phyloP scores from a whole-genome alignment of 106 monocot species.

The Chionographis japonica region DNA sequence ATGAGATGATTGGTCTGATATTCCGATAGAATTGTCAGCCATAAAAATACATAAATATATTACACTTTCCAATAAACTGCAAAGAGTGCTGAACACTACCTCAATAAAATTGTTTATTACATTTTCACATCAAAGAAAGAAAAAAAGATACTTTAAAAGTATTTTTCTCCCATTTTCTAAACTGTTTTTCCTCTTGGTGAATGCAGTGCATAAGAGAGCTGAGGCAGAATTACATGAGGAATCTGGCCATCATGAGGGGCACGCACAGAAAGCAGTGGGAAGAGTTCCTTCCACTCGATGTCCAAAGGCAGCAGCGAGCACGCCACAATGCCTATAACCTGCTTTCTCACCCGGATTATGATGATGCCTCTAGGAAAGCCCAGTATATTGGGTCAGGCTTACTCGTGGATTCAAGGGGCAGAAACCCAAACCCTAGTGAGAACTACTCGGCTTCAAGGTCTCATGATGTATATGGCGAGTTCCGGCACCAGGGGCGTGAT shows the following conservation, averaged over 20 bases:
- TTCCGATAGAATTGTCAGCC: too few species aligned
- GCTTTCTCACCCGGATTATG: constrained; percentile 37
- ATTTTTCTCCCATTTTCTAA: too few species aligned
- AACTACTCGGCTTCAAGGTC: constrained; percentile 51
- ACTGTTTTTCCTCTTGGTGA: background rate
- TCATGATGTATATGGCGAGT: constrained; percentile 53
- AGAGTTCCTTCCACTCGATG: constrained; percentile 61
- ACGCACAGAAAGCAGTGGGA: constrained; percentile 74
- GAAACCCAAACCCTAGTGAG: constrained; percentile 43
- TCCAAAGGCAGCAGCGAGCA: constrained; percentile 42
- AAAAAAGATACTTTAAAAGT: too few species aligned
- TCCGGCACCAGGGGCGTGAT: constrained; percentile 41
- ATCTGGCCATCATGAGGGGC: constrained; percentile 39
- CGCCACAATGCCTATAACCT: constrained; percentile 47
- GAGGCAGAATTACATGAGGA: constrained; percentile 70
- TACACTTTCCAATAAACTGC: too few species aligned
- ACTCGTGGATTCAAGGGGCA: constrained; percentile 36
- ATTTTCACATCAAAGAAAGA: too few species aligned
- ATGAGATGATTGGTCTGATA: too few species aligned
- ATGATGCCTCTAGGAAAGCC: constrained; percentile 37
- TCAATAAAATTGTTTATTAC: too few species aligned
- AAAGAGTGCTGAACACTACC: too few species aligned
- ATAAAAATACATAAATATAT: too few species aligned
- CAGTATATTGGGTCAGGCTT: constrained; percentile 27
- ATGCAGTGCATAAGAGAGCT: constrained; percentile 56